phyloP scores from a whole-genome alignment of 306 rosid species.

The Prunus kanzakura region DNA sequence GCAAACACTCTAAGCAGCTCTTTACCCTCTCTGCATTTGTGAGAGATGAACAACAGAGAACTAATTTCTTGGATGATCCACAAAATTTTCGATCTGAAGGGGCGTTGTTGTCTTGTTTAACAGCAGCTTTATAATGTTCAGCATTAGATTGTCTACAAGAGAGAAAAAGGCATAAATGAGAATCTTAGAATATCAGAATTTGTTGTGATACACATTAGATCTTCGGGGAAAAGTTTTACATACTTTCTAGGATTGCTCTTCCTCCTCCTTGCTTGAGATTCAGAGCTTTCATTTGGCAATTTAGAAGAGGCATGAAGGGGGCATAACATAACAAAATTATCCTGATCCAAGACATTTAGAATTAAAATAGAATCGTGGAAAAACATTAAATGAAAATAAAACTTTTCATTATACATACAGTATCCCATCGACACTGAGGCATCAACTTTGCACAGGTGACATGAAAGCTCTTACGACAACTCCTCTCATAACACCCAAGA shows the following conservation, averaged over 20 bases:
- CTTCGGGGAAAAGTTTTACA: not conserved
- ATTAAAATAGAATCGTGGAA: constrained; percentile 1
- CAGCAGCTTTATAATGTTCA: constrained; percentile 23
- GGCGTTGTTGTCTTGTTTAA: constrained; percentile 22
- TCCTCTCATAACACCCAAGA: constrained; percentile 79
- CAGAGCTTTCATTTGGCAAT: constrained; percentile 60
- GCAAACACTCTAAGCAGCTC: constrained; percentile 12
- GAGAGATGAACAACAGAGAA: constrained; percentile 89
- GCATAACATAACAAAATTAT: constrained; percentile 83
- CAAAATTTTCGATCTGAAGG: constrained; percentile 30
- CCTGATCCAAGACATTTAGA: constrained; percentile 40
- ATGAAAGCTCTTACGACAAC: constrained; percentile 92
- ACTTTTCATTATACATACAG: constrained; percentile 37
- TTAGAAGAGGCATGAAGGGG: constrained; percentile 66
- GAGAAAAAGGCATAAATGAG: constrained; percentile 9
- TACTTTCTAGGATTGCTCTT: constrained; percentile 36
- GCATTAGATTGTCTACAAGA: constrained; percentile 26
- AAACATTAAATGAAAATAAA: not conserved
- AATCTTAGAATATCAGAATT: not conserved
- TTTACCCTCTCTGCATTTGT: constrained; percentile 68
- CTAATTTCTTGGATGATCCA: constrained; percentile 56
- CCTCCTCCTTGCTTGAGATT: constrained; percentile 41
- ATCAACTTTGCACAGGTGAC: constrained; percentile 80
- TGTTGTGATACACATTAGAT: not conserved
- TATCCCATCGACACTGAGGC: constrained; percentile 89